Percentiles rank a stretch among this genome's conserved stretches.
These are phyloP conservation scores for Eucalyptus regnans DNA, from an alignment of 345 rosid genomes.

Conservation along the genomic window DNA sequence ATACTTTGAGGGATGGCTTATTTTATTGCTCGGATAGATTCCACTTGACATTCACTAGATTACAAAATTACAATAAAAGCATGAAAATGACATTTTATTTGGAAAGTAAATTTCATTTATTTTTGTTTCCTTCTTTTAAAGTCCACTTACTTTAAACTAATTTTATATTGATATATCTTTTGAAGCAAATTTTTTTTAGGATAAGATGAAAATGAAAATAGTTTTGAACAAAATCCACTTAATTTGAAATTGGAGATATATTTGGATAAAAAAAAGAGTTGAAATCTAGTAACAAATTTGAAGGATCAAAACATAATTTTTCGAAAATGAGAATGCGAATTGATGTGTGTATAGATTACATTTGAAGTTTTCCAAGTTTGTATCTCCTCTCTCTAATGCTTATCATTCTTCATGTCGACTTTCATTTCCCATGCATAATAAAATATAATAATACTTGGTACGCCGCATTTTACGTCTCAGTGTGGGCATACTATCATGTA, in stretches of 20 bases:
- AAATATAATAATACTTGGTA: background rate
- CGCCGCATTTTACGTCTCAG: background rate
- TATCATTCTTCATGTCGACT: background rate
- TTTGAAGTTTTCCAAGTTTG: background rate
- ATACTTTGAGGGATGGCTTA: background rate
- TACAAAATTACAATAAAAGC: background rate
- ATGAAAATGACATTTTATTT: background rate
- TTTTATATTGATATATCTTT: background rate
- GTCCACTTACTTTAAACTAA: background rate
- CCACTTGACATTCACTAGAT: background rate
- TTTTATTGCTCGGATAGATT: background rate
- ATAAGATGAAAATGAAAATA: background rate
- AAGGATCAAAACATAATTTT: background rate
- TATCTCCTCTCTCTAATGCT: background rate
- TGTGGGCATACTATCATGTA: background rate
- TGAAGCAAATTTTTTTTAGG: background rate
- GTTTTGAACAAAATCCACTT: background rate
- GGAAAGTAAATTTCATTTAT: background rate
- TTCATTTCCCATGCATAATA: background rate
- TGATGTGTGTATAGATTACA: background rate
- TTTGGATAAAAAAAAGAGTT: background rate
- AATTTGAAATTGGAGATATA: background rate
- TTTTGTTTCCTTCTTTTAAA: background rate
- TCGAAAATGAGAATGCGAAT: background rate
- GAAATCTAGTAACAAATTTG: background rate